Conservation (phyloP, 352 stramenopile genomes). For the Globisporangium solare region DNA sequence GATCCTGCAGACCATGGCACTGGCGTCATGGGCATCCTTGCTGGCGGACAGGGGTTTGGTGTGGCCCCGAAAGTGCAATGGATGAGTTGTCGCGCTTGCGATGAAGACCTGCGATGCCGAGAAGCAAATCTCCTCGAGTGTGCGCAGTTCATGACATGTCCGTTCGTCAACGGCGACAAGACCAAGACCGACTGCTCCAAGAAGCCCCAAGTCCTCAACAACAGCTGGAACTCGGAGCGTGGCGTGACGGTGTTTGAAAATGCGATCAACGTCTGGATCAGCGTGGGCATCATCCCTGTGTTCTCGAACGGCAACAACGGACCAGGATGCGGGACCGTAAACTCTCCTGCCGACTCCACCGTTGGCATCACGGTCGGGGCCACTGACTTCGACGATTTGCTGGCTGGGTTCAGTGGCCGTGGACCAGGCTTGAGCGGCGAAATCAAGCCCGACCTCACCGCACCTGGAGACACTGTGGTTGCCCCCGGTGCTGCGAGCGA, state of each 20-base stretch:
- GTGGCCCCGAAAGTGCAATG: slow-evolving; percentile 32
- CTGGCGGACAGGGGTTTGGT: slow-evolving; percentile 23
- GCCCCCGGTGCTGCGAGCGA: slow-evolving; percentile 13
- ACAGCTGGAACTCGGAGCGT: slow-evolving; percentile 54
- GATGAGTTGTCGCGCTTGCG: slow-evolving; percentile 41
- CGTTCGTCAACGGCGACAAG: slow-evolving; percentile 19
- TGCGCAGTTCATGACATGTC: slow-evolving; percentile 43
- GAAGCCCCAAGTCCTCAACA: slow-evolving; percentile 60
- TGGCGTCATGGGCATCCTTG: slow-evolving; percentile 28
- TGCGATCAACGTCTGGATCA: slow-evolving; percentile 43
- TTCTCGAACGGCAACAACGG: slow-evolving; percentile 49
- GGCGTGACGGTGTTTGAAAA: slow-evolving; percentile 16
- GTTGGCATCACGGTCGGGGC: slow-evolving; percentile 42
- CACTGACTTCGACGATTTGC: slow-evolving; percentile 29
- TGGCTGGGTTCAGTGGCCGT: slow-evolving; percentile 27
- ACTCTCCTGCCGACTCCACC: slow-evolving; percentile 26
- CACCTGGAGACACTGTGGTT: slow-evolving; percentile 28
- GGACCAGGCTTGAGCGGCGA: slow-evolving; percentile 34
- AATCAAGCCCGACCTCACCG: slow-evolving; percentile 38
- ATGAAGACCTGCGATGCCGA: slow-evolving; percentile 21
- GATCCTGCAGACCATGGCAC: slow-evolving; percentile 38
- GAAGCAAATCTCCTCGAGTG: slow-evolving; percentile 35
- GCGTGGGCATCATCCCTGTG: slow-evolving; percentile 46
- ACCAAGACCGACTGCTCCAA: slow-evolving; percentile 30
- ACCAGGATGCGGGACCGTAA: slow-evolving; percentile 33